phyloP scores from a whole-genome alignment of 1,139 yeast species.

The Blastobotrys proliferans region DNA sequence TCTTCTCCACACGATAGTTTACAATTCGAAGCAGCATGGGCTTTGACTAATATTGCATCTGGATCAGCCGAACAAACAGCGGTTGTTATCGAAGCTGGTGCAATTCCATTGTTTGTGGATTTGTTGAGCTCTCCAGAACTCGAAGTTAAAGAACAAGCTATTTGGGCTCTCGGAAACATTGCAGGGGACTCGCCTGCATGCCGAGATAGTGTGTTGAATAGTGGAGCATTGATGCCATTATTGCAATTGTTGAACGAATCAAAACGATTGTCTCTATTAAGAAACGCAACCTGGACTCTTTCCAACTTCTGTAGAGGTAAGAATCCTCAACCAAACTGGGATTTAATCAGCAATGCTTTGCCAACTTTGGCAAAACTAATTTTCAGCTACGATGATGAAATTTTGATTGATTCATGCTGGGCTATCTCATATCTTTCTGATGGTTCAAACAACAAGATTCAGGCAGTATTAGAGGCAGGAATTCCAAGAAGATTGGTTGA shows the following conservation, averaged over 20 bases:
- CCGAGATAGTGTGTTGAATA: slow-evolving; percentile 81
- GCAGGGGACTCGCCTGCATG: slow-evolving; percentile 93
- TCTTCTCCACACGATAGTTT: slow-evolving; percentile 72
- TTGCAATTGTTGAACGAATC: slow-evolving; percentile 72
- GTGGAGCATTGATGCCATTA: slow-evolving; percentile 88
- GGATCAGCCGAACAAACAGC: slow-evolving; percentile 88
- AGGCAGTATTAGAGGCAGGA: slow-evolving; percentile 94
- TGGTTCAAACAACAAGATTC: slow-evolving; percentile 89
- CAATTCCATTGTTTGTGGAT: slow-evolving; percentile 86
- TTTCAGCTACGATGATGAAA: slow-evolving; percentile 87
- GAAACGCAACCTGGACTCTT: slow-evolving; percentile 98
- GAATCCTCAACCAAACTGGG: slow-evolving; percentile 96
- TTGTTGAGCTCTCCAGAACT: slow-evolving; percentile 73
- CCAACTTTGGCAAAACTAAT: slow-evolving; percentile 91
- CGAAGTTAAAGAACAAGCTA: slow-evolving; percentile 97
- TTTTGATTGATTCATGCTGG: slow-evolving; percentile 97
- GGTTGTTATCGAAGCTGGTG: slow-evolving; percentile 87
- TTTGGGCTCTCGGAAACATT: slow-evolving; percentile 98
- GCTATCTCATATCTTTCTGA: slow-evolving; percentile 93
- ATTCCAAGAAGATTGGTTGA: slow-evolving; percentile 94
- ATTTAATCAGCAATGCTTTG: slow-evolving; percentile 73
- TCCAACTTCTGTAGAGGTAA: slow-evolving; percentile 96
- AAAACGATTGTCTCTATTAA: slow-evolving; percentile 71
- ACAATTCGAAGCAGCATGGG: slow-evolving; percentile 99
- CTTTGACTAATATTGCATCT: slow-evolving; percentile 95